Evolutionary conservation across 2,329 filamentous ascomycete species (phyloP).

Genomic region (Apiospora phragmitis): DNA sequence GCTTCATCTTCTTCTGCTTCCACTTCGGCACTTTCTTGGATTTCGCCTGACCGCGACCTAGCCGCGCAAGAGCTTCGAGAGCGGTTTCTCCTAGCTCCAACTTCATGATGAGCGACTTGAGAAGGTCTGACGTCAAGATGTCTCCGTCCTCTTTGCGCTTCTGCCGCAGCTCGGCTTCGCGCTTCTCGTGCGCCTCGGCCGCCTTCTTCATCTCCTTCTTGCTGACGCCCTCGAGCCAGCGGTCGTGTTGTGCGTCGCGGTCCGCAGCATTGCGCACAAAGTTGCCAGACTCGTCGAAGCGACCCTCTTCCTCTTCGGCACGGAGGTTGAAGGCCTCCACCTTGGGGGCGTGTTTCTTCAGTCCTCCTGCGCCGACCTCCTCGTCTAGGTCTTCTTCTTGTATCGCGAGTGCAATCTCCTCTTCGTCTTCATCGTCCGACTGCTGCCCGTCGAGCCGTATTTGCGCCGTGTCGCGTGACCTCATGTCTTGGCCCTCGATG

Average conservation of each 20-base stretch:
- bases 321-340: conserved; percentile 96
- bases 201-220: conserved; percentile 93
- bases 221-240: conserved; percentile 87
- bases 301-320: conserved; percentile 85
- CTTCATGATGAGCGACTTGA: conserved; percentile 70
- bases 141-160: conserved; percentile 74
- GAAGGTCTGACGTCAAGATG: conserved; percentile 70
- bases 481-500: conserved; percentile 78
- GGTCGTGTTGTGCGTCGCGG: conserved; percentile 86
- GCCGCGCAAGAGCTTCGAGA: conserved; percentile 80
- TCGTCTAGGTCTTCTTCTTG: conserved; percentile 79
- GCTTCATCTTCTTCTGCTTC: conserved; percentile 70
- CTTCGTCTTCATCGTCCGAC: conserved; percentile 60
- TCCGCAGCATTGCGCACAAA: conserved; percentile 87
- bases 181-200: conserved; percentile 81
- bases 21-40: conserved; percentile 61
- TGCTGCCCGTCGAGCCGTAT: conserved; percentile 61
- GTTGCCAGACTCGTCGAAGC: conserved; percentile 89
- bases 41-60: conserved; percentile 69
- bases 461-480: conserved; percentile 73
- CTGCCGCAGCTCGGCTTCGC: conserved; percentile 73
- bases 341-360: conserved; percentile 91
- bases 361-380: conserved; percentile 84
- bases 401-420: conserved; percentile 73
- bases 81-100: conserved; percentile 83